Evolutionary conservation across 1,284 basidiomycete species (phyloP).

Genomic region (Ganoderma sinense): DNA sequence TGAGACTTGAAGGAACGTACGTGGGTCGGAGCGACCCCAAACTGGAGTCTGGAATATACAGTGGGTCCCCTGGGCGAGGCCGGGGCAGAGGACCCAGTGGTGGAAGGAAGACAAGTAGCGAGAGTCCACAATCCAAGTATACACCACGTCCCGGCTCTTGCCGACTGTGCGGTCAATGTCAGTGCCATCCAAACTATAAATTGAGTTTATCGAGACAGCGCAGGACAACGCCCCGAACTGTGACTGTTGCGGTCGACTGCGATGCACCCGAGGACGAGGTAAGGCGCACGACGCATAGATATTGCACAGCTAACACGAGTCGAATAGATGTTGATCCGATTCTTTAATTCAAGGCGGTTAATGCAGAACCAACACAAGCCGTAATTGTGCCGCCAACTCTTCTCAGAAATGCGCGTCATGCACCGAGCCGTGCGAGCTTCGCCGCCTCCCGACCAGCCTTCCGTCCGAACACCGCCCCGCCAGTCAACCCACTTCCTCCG

Average conservation of each 20-base stretch:
- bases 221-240: not conserved
- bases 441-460: slow-evolving; percentile 54
- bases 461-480: slow-evolving; percentile 71
- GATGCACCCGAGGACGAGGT: not conserved
- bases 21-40: not conserved
- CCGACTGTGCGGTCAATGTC: not conserved
- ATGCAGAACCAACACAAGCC: not conserved
- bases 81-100: slow-evolving; percentile 2
- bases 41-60: not conserved
- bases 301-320: not conserved
- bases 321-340: not conserved
- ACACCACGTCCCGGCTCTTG: not conserved
- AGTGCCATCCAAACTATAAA: not conserved
- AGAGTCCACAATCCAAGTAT: slow-evolving; percentile 2
- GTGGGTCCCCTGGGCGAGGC: not conserved
- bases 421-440: not conserved
- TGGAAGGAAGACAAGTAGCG: not conserved
- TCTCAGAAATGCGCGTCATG: not conserved
- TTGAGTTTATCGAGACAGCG: not conserved
- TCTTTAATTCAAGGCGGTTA: not conserved
- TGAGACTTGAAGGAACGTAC: not conserved
- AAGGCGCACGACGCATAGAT: not conserved
- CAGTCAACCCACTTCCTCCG: slow-evolving; percentile 71
- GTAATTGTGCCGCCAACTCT: not conserved
- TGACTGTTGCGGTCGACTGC: not conserved